Base-by-base conservation (phyloP, 768 basidiomycete species). In the Termitomyces titanicus region DNA sequence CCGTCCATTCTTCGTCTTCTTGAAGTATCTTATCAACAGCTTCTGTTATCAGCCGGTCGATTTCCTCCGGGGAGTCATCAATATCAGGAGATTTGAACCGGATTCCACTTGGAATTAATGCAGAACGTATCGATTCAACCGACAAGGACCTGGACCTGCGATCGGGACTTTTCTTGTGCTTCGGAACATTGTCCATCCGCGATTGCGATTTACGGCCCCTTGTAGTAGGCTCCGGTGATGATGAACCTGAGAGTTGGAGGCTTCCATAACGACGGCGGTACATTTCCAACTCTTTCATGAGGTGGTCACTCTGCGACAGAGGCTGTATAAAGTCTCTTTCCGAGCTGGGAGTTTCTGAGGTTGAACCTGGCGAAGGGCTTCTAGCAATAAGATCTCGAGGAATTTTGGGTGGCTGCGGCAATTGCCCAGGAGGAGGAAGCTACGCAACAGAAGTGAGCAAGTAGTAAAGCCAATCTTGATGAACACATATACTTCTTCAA, bases 401-500 rank as follows among this genome's bases (percentile, higher is more conserved):
- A 42, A 74, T 70, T 50, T 61, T 64, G 37, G 72, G 73, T 31
- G 73, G 68, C 31, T 55, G 54, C 33, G 72, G 70, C 12, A 67
- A 59, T 27, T 55, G 55, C 11, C 74, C 75, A 22, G 70, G 70
- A 48, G 66, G 69, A 24, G 62, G 68, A 49, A 71, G 69, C 77
- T 79, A 53, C 6, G 7, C 8, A 55, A 44, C 50, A 12, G 40
- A 54, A 12, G 29, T 54, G 40, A 48, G 39, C 56, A 51, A 22
- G 29, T 25, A 40, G 44, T 15, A 13, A 43, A 27, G 51, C 33
- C 43, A 33, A 51, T 29, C 46, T 8, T 17, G 25, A 43, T 47
- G 25, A 44, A 29, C 17, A 42, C 6, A 74, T 78, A 57, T 47
- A 87, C 86, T 57, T 73, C 66, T 68, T 89, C 87, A 24, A 90